phyloP scores from a whole-genome alignment of 768 basidiomycete species.

The Trametes gibbosa region DNA sequence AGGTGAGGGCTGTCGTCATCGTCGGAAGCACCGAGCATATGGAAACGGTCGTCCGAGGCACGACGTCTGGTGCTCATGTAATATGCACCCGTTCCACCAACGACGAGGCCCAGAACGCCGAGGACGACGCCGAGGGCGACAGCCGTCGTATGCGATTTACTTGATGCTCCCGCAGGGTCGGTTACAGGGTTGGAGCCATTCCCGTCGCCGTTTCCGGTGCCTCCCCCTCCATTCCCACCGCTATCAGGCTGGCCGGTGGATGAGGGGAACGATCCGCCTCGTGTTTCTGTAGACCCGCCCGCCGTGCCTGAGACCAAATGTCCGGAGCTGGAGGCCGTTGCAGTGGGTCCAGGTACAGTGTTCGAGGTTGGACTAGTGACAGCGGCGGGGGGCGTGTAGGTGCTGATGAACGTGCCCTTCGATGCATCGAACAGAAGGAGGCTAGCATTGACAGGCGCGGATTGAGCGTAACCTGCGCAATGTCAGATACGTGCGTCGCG shows the following conservation, averaged over 20 bases:
- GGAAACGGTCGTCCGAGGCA: slow-evolving; percentile 26
- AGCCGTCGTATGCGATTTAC: slow-evolving; percentile 34
- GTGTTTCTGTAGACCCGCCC: background rate
- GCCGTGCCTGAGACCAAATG: slow-evolving; percentile 11
- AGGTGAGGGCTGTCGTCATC: slow-evolving; percentile 32
- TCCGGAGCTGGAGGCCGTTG: slow-evolving; percentile 16
- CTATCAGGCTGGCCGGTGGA: slow-evolving; percentile 18
- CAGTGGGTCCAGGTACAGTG: slow-evolving; percentile 25
- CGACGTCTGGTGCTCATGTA: slow-evolving; percentile 43
- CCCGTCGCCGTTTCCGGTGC: slow-evolving; percentile 24
- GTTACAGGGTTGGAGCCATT: slow-evolving; percentile 5
- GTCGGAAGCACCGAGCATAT: slow-evolving; percentile 30
- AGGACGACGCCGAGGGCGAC: slow-evolving; percentile 65
- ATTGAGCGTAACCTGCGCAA: slow-evolving; percentile 24
- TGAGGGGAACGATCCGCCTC: slow-evolving; percentile 13
- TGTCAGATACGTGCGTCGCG: background rate
- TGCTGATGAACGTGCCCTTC: slow-evolving; percentile 35
- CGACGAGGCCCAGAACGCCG: slow-evolving; percentile 55
- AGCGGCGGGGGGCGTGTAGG: slow-evolving; percentile 36
- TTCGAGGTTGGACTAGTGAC: slow-evolving; percentile 26
- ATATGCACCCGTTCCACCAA: slow-evolving; percentile 41
- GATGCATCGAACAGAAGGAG: slow-evolving; percentile 50
- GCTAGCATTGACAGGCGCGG: slow-evolving; percentile 51
- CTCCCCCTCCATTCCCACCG: slow-evolving; percentile 26
- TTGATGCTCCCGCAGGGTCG: slow-evolving; percentile 2